Evolutionary conservation across 176 grass and related monocot genomes (phyloP).

Genomic region (Lolium perenne): DNA sequence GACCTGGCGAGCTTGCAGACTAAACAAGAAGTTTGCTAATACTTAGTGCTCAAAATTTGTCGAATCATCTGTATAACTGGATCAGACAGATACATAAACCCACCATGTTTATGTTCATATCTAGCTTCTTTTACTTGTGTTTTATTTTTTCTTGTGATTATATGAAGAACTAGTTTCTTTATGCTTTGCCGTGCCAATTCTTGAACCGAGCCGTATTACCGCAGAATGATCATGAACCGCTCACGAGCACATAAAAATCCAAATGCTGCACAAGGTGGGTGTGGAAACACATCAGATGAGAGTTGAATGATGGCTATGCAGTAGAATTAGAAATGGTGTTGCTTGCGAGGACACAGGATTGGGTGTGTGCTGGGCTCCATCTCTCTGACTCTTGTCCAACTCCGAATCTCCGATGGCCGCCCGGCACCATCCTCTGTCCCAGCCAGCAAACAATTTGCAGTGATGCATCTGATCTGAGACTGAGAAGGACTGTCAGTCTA

Average conservation of each 20-base stretch:
- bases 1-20: conserved; percentile 37
- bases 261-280: background rate
- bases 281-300: conserved; percentile 10
- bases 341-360: no score
- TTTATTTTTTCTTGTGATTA: background rate
- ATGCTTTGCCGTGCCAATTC: background rate
- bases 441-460: no score
- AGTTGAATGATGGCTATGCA: background rate
- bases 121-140: background rate
- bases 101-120: conserved; percentile 25
- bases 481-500: no score
- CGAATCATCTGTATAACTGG: conserved; percentile 56
- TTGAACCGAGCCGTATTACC: background rate
- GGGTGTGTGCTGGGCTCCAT: no score
- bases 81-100: conserved; percentile 45
- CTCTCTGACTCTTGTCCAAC: no score
- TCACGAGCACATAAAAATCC: background rate
- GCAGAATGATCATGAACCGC: background rate
- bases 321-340: background rate
- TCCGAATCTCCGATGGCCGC: no score
- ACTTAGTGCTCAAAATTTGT: conserved; percentile 50
- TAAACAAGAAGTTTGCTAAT: conserved; percentile 59
- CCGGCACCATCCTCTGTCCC: no score
- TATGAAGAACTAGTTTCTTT: background rate
- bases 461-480: no score